Base-by-base conservation (phyloP, 2,329 filamentous ascomycete genomes). In the Lasiodiplodia gonubiensis region DNA sequence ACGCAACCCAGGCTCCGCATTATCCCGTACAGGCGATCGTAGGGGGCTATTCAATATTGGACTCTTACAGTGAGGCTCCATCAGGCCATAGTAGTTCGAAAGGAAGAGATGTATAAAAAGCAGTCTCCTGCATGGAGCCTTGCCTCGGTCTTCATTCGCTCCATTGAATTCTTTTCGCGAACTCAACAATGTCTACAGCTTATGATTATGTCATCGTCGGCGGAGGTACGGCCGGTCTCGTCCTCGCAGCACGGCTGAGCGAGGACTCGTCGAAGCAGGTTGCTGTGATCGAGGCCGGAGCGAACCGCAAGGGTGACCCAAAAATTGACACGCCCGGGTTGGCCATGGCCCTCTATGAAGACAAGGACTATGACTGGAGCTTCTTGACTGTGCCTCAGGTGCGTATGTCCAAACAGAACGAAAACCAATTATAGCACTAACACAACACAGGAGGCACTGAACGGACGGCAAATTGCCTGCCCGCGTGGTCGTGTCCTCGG, bases 361-460 rank as follows among this genome's bases (percentile, higher is more conserved):
- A 76, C 35, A 71, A 73, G 2, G 71, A 76, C 49, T 77, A 74
- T 67, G 76, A 78, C 48, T 78, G 75, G 76, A 35, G 68, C 7
- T 74, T 66, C 63, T 73, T 72, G 46, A 76, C 74, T 4, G 72
- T 75, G n/a, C 74, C 75, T 2, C 75, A 77, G 67, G 75, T 73
- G 61, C 48, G 69, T 51, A 18, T 46, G 6, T n/a, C 39, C 8
- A 2, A n/a, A 7, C 4, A 18, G 4, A 46, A n/a, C 8, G 16
- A 2, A 11, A 21, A 11, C 2, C 42, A 46, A 1, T 7, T 10
- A 18, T 6, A 46, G 1, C 3, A 37, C n/a, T 53, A 5, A 49
- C 30, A 55, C 5, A 21, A 2, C 21, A 7, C 11, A 42, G 64
- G 66, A 57, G 30, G 27, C 66, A 63, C 30, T 63, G 14, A 42